These are phyloP conservation scores for Mercurialis annua DNA, from an alignment of 345 rosid species.

Conservation along the genomic window DNA sequence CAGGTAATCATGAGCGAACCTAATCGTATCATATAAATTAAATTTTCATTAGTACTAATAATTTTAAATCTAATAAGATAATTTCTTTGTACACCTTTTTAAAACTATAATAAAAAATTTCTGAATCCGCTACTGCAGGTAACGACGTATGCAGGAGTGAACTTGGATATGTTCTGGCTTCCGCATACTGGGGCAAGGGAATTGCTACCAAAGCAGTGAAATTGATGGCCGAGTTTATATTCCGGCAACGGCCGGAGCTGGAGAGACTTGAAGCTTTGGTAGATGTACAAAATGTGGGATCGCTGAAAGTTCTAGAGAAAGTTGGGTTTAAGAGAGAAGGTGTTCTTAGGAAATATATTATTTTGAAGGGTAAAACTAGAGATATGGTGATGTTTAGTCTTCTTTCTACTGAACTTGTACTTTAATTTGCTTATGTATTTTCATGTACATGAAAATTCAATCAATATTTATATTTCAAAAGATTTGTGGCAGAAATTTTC, in stretches of 20 bases:
- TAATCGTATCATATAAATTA: no score
- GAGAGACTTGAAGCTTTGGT: conserved; percentile 66
- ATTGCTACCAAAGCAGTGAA: conserved; percentile 52
- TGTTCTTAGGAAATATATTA: conserved; percentile 44
- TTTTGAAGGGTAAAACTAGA: conserved; percentile 45
- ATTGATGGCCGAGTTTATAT: conserved; percentile 38
- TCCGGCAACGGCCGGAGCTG: conserved; percentile 47
- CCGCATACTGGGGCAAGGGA: conserved; percentile 57
- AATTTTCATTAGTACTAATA: no score
- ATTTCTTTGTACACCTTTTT: no score
- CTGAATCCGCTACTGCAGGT: no score
- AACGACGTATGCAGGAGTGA: conserved; percentile 46
- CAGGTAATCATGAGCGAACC: no score
- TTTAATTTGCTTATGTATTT: background rate
- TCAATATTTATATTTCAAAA: no score
- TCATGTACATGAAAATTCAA: background rate
- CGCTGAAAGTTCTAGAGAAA: conserved; percentile 61
- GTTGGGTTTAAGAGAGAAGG: conserved; percentile 68
- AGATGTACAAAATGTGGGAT: conserved; percentile 50
- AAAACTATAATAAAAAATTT: no score
- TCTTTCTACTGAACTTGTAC: conserved; percentile 46
- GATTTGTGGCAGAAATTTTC: background rate
- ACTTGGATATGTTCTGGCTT: conserved; percentile 47
- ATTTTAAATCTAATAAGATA: no score
- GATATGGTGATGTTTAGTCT: conserved; percentile 60